A percentile compares a stretch with the other conserved stretches of the same genome.
Conservation (phyloP, 2,329 filamentous ascomycete species). For the Magnaporthales sp. region DNA sequence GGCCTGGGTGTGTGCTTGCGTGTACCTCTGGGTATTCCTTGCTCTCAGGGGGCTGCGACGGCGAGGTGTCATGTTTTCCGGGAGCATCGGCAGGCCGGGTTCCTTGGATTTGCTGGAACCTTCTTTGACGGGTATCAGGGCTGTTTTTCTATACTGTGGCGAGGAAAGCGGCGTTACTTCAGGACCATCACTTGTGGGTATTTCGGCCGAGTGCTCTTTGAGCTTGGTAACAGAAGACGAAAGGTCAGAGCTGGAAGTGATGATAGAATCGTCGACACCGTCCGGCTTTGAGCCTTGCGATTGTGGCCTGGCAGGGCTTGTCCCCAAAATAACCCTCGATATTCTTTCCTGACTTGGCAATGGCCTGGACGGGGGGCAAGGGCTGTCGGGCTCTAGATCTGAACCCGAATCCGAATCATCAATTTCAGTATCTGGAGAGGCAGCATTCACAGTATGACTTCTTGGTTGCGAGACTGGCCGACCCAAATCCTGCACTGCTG, state of each 20-base stretch:
- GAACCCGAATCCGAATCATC: constrained; percentile 3
- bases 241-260: constrained; percentile 1
- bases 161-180: constrained; percentile 13
- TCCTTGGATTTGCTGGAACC: not conserved
- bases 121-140: not conserved
- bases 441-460: not conserved
- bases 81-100: not conserved
- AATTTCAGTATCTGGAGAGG: not conserved
- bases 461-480: not conserved
- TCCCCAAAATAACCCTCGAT: not conserved
- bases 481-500: not conserved
- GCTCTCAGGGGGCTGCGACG: not conserved
- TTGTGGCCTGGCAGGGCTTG: not conserved
- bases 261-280: not conserved
- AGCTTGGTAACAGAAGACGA: not conserved
- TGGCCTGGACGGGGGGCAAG: not conserved
- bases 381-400: not conserved
- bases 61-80: not conserved
- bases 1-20: constrained; percentile 11
- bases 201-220: not conserved
- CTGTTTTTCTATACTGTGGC: constrained; percentile 7
- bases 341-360: not conserved
- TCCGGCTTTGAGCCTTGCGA: not conserved
- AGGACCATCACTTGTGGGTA: constrained; percentile 1
- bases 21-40: not conserved